Base-by-base conservation (phyloP, 2,329 filamentous ascomycete genomes). In the Nectriaceae sp. region DNA sequence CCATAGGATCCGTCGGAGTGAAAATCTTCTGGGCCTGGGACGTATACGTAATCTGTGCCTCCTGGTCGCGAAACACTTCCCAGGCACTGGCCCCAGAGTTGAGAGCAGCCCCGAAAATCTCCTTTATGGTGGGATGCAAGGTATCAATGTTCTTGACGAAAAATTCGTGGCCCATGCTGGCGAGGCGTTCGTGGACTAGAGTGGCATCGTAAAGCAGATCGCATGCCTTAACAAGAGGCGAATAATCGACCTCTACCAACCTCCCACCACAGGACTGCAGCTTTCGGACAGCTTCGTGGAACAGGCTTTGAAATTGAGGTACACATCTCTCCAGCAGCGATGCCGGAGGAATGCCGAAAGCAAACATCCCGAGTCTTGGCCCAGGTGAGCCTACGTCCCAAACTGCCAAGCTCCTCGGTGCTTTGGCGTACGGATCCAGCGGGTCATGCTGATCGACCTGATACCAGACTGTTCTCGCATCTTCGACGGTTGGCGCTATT, bases 201-300 rank as follows among this genome's bases (percentile, higher is more conserved):
- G 76, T 74, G 3, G 77, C 77, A 29, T 79, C 74, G 58, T 82
- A 82, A 2, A 82, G 67, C 3, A 82, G 67, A 49, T 73, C 67
- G 6, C 73, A 76, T 2, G 75, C 77, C 45, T 72, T 70, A 44
- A 77, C 70, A 44, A 82, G 79, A 2, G 71, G 62, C 3, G 63
- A 53, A 64, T 76, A 80, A 55, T 78, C 73, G 21, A 72, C 61
- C 4, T 71, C 61, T 20, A 65, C 60, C 29, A 75, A 22, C 26
- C 20, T 22, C 8, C 46, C 46, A 44, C 38, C 35, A 21, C 38
- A 39, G 35, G 36, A 38, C 21, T 45, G 43, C 35, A 45, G n/a
- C 13, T 39, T 38, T 29, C 22, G 62, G 3, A 60, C 22, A 4
- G 43, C 26, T 39, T 38, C 61, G 11, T 74, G 72, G 4, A 72